phyloP scores from a whole-genome alignment of 768 basidiomycete species.

The Auriscalpium microsporum region DNA sequence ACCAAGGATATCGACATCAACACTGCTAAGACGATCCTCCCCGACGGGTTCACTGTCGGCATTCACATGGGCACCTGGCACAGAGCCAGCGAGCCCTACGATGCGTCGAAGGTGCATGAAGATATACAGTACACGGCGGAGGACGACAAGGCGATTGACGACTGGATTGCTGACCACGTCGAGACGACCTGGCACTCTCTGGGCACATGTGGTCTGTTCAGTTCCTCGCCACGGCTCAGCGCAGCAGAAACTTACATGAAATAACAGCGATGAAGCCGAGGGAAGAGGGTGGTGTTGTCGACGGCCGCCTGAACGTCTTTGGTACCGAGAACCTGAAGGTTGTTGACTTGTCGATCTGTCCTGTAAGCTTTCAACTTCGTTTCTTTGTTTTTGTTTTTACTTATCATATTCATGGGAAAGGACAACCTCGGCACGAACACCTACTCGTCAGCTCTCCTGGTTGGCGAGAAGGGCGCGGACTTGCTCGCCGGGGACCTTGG shows the following conservation, averaged over 20 bases:
- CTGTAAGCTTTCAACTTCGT: conserved; percentile 30
- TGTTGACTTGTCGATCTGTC: conserved; percentile 65
- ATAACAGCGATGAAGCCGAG: conserved; percentile 55
- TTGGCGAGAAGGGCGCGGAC: conserved; percentile 62
- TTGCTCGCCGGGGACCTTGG: conserved; percentile 58
- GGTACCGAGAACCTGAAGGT: conserved; percentile 61
- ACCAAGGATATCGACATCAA: conserved; percentile 54
- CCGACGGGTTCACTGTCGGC: conserved; percentile 55
- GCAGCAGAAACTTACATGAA: not conserved
- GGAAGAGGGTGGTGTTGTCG: conserved; percentile 58
- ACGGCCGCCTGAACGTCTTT: conserved; percentile 53
- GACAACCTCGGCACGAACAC: conserved; percentile 69
- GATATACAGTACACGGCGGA: conserved; percentile 59
- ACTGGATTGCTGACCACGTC: conserved; percentile 63
- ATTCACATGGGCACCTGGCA: conserved; percentile 71
- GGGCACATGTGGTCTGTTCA: conserved; percentile 26
- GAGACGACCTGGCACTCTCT: conserved; percentile 75
- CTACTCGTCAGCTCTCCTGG: conserved; percentile 60
- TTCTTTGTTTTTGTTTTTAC: not conserved
- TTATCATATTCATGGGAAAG: conserved; percentile 20
- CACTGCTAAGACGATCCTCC: conserved; percentile 55
- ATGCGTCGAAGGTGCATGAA: conserved; percentile 49
- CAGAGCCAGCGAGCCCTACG: conserved; percentile 44
- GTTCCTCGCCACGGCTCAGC: not conserved
- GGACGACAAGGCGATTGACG: conserved; percentile 65